A percentile compares a stretch with the other conserved stretches of the same genome.
Conservation (phyloP, 768 basidiomycete genomes). For the Hortiboletus campestris region DNA sequence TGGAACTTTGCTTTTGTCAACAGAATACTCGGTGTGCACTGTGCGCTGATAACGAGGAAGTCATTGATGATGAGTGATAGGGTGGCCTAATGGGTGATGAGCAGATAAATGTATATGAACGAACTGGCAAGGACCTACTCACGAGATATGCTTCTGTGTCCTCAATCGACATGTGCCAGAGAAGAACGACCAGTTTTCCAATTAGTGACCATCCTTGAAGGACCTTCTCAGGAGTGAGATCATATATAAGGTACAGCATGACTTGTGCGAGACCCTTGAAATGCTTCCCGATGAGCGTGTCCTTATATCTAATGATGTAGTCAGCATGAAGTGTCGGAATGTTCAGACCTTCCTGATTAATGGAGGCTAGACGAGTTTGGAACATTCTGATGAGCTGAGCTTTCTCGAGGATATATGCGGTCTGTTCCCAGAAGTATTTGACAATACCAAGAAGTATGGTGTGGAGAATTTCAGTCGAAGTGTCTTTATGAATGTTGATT, state of each 20-base stretch:
- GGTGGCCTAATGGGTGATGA: background rate
- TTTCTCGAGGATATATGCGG: constrained; percentile 22
- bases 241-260: constrained; percentile 30
- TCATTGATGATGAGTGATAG: background rate
- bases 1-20: constrained; percentile 9
- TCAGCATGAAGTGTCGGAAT: constrained; percentile 23
- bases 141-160: constrained; percentile 37
- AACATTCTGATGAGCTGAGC: constrained; percentile 16
- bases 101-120: background rate
- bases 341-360: constrained; percentile 25
- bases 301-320: constrained; percentile 34
- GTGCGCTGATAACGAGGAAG: background rate
- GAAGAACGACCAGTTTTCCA: constrained; percentile 34
- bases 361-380: constrained; percentile 24
- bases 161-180: constrained; percentile 44
- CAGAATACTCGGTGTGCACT: background rate
- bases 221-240: constrained; percentile 24
- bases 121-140: background rate
- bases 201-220: constrained; percentile 33
- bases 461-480: constrained; percentile 34
- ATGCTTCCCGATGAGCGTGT: constrained; percentile 32
- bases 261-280: constrained; percentile 33
- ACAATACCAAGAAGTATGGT: constrained; percentile 34
- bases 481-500: constrained; percentile 33
- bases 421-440: constrained; percentile 36